Evolutionary conservation across 495 filamentous ascomycete genomes (phyloP).

Genomic region (Lineolata rhizophorae): DNA sequence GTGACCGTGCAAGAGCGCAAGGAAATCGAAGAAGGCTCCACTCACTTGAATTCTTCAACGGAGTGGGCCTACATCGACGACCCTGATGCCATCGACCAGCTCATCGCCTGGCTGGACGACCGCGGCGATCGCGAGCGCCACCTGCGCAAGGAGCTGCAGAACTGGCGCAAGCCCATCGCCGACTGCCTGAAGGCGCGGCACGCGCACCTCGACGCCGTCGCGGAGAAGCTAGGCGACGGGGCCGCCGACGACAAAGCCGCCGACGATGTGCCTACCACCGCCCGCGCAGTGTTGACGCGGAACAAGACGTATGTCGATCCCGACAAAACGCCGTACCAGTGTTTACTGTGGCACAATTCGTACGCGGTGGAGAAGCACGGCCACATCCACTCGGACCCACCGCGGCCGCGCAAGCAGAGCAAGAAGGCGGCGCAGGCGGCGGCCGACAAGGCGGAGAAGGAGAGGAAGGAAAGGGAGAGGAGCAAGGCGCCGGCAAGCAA

Average conservation of each 20-base stretch:
- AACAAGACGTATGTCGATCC: slow-evolving; percentile 45
- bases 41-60: slow-evolving; percentile 48
- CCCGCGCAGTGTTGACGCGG: slow-evolving; percentile 50
- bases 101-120: slow-evolving; percentile 74
- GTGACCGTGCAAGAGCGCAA: slow-evolving; percentile 73
- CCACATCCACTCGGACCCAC: slow-evolving; percentile 36
- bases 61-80: slow-evolving; percentile 89
- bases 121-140: slow-evolving; percentile 66
- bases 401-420: not conserved
- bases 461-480: not conserved
- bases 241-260: slow-evolving; percentile 32
- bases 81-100: slow-evolving; percentile 46
- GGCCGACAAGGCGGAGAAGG: not conserved
- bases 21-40: slow-evolving; percentile 64
- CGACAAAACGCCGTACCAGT: slow-evolving; percentile 33
- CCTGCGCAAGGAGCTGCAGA: slow-evolving; percentile 61
- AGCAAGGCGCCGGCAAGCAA: not conserved
- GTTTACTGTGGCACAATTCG: slow-evolving; percentile 63
- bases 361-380: slow-evolving; percentile 55
- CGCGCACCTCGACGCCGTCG: slow-evolving; percentile 37
- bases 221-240: slow-evolving; percentile 27
- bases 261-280: slow-evolving; percentile 15
- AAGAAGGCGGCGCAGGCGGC: not conserved
- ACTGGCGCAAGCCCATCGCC: slow-evolving; percentile 54
- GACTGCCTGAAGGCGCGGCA: slow-evolving; percentile 60